A percentile compares a stretch with the other conserved stretches of the same genome.
These are phyloP conservation scores for Fusarium floridanum DNA, from an alignment of 2,329 filamentous ascomycete species.

Conservation along the genomic window DNA sequence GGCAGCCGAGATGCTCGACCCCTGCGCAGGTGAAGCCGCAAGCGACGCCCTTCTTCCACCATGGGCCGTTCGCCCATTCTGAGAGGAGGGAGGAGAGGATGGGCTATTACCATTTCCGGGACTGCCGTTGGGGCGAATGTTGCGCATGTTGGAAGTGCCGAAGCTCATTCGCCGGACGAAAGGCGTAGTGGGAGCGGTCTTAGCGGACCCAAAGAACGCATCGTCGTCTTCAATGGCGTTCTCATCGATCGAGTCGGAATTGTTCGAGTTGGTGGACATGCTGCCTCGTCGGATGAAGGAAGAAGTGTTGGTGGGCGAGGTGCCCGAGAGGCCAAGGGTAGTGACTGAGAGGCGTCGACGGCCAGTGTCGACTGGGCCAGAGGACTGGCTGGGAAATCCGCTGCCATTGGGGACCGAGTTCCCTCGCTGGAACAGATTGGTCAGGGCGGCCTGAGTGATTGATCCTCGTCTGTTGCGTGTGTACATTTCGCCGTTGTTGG, in stretches of 20 bases:
- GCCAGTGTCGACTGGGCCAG: slow-evolving; percentile 65
- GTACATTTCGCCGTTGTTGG: slow-evolving; percentile 51
- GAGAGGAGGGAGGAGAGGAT: slow-evolving; percentile 53
- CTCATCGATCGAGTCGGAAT: slow-evolving; percentile 76
- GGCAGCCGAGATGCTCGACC: slow-evolving; percentile 50
- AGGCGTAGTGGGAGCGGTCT: slow-evolving; percentile 76
- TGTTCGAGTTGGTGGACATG: slow-evolving; percentile 72
- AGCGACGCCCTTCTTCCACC: slow-evolving; percentile 50
- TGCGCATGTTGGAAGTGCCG: slow-evolving; percentile 81
- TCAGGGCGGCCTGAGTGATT: slow-evolving; percentile 68
- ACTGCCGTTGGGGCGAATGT: slow-evolving; percentile 66
- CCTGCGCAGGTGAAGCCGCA: slow-evolving; percentile 42
- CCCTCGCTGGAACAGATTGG: slow-evolving; percentile 70
- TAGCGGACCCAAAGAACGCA: slow-evolving; percentile 60
- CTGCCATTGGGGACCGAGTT: slow-evolving; percentile 61
- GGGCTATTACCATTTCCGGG: slow-evolving; percentile 74
- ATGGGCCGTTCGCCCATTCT: slow-evolving; percentile 50
- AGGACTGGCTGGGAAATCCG: slow-evolving; percentile 56
- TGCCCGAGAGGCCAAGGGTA: slow-evolving; percentile 79
- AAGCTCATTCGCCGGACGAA: slow-evolving; percentile 91
- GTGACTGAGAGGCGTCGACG: slow-evolving; percentile 81
- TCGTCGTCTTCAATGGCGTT: slow-evolving; percentile 79
- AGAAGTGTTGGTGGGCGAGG: slow-evolving; percentile 70
- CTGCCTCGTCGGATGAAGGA: slow-evolving; percentile 73
- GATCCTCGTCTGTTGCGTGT: slow-evolving; percentile 68